A percentile compares a stretch with the other conserved stretches of the same genome.
Conservation (phyloP, 208 protist genomes). For the Leishmania aethiopica region DNA sequence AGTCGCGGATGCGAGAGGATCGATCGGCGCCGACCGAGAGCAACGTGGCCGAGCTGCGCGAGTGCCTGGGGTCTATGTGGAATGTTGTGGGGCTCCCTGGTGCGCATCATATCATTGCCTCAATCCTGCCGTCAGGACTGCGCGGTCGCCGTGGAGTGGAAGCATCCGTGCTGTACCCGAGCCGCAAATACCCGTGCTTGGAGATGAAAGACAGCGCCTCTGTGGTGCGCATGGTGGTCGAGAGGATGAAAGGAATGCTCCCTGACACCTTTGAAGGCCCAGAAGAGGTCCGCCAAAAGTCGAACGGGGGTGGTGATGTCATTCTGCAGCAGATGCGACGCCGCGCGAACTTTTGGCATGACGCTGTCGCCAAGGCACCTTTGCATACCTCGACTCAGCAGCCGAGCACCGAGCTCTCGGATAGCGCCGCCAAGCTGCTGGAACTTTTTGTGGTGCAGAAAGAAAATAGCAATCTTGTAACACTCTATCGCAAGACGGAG, state of each 20-base stretch:
- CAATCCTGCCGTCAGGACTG: constrained; percentile 65
- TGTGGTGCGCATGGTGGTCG: constrained; percentile 28
- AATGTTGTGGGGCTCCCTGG: constrained; percentile 49
- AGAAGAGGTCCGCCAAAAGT: constrained; percentile 19
- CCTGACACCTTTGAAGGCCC: constrained; percentile 33
- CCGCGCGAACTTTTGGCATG: constrained; percentile 20
- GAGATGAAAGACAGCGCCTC: constrained; percentile 31
- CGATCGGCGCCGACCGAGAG: constrained; percentile 1
- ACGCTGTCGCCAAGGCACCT: constrained; percentile 10
- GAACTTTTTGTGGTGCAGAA: constrained; percentile 58
- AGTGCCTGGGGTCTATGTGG: constrained; percentile 57
- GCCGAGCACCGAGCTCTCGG: constrained; percentile 24
- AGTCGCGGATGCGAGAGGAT: constrained; percentile 37
- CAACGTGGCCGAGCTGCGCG: constrained; percentile 17
- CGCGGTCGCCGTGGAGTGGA: constrained; percentile 67
- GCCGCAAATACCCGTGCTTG: constrained; percentile 57
- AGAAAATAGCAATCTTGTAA: constrained; percentile 54
- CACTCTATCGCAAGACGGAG: constrained; percentile 48
- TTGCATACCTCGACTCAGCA: constrained; percentile 15
- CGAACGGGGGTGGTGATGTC: constrained; percentile 16
- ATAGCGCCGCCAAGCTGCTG: constrained; percentile 49
- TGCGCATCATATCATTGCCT: constrained; percentile 42
- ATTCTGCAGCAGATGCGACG: constrained; percentile 31
- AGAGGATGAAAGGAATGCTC: constrained; percentile 56
- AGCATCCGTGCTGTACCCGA: constrained; percentile 45